Conservation (phyloP, 1,284 basidiomycete species). For the Naganishia albida region DNA sequence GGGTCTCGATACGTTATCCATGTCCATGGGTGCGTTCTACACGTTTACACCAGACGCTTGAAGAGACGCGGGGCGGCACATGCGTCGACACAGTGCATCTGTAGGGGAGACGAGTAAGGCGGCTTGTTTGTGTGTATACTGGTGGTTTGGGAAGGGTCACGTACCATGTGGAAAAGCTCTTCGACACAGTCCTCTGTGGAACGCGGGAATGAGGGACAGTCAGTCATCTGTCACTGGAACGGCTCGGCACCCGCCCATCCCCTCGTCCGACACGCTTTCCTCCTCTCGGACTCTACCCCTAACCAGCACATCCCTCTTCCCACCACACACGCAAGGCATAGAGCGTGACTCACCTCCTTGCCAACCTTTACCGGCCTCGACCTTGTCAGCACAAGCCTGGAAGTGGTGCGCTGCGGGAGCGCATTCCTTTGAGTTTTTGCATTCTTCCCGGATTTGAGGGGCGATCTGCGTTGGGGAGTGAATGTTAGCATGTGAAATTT, state of each 20-base stretch:
- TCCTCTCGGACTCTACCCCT: neutral
- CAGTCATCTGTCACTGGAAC: neutral
- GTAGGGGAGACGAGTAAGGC: neutral
- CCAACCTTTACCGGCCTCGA: slow-evolving; percentile 75
- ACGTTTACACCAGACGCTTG: slow-evolving; percentile 42
- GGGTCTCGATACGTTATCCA: neutral
- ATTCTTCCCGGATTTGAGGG: slow-evolving; percentile 72
- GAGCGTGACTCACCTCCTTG: slow-evolving; percentile 67
- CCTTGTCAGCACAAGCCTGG: slow-evolving; percentile 84
- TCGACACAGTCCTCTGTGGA: slow-evolving; percentile 35
- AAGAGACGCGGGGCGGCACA: slow-evolving; percentile 81
- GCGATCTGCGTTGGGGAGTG: slow-evolving; percentile 58
- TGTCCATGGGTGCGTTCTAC: neutral
- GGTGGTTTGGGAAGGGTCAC: slow-evolving; percentile 3
- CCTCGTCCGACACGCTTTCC: slow-evolving; percentile 5
- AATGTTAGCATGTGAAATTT: neutral
- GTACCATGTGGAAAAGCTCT: slow-evolving; percentile 50
- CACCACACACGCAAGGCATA: neutral
- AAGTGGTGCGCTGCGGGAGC: slow-evolving; percentile 76
- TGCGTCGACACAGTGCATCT: slow-evolving; percentile 87
- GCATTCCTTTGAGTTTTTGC: slow-evolving; percentile 69
- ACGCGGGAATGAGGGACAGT: neutral
- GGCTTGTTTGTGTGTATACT: too few relatives aligned
- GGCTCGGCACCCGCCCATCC: slow-evolving; percentile 56
- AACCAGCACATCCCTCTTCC: neutral